phyloP scores from a whole-genome alignment of 1,139 yeast species.

The Yamadazyma sp. region DNA sequence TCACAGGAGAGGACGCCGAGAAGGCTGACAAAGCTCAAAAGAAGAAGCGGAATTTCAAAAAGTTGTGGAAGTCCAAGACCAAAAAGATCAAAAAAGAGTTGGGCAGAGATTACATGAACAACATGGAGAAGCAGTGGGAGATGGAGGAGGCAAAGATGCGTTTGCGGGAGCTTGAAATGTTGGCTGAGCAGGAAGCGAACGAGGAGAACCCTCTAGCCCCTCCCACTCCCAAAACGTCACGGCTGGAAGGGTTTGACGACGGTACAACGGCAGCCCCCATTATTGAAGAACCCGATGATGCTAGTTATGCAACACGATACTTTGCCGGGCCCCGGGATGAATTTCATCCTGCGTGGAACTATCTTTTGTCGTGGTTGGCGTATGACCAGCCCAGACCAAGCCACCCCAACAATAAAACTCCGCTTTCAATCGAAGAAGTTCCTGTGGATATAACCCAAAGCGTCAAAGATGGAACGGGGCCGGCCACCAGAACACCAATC shows the following conservation, averaged over 20 bases:
- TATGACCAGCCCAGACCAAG: slow-evolving; percentile 21
- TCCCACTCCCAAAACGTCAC: background rate
- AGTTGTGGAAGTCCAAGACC: slow-evolving; percentile 25
- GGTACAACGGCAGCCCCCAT: slow-evolving; percentile 9
- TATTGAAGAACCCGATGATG: slow-evolving; percentile 15
- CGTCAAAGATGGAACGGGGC: no score
- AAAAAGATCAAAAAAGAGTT: slow-evolving; percentile 30
- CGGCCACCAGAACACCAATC: background rate
- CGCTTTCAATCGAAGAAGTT: background rate
- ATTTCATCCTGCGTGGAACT: slow-evolving; percentile 42
- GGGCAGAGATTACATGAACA: slow-evolving; percentile 31
- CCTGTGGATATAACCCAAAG: slow-evolving; percentile 1
- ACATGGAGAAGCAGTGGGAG: slow-evolving; percentile 25
- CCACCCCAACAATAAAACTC: background rate
- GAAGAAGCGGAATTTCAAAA: slow-evolving; percentile 28
- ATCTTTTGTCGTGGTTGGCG: slow-evolving; percentile 37
- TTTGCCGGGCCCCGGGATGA: slow-evolving; percentile 27
- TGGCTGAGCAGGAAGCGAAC: slow-evolving; percentile 6
- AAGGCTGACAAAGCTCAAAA: slow-evolving; percentile 13
- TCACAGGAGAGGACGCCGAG: no score
- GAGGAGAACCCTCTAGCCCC: slow-evolving; percentile 1
- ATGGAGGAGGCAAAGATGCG: slow-evolving; percentile 18
- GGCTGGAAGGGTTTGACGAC: slow-evolving; percentile 5
- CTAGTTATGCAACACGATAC: slow-evolving; percentile 4
- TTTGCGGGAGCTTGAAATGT: slow-evolving; percentile 13